Percentiles rank a stretch among this genome's conserved stretches.
Conservation (phyloP, 2,329 filamentous ascomycete species). For the Diplodia seriata region DNA sequence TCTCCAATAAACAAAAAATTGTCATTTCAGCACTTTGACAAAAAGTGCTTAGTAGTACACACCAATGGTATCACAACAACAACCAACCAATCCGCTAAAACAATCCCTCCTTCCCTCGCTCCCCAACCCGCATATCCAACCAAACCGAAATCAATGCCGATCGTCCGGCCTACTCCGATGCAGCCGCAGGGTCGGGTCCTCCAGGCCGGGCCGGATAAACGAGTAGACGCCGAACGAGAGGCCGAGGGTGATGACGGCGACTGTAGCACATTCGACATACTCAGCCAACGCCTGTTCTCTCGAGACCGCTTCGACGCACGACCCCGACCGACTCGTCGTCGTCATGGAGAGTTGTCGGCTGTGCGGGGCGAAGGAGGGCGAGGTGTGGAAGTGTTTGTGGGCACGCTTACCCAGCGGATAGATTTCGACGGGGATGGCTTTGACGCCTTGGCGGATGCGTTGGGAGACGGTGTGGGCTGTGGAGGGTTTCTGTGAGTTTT, state of each 20-base stretch:
- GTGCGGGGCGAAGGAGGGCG: not conserved
- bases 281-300: slow-evolving; percentile 9
- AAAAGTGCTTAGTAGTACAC: no score
- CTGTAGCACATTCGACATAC: slow-evolving; percentile 21
- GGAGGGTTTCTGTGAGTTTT: no score
- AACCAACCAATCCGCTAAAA: no score
- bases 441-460: slow-evolving; percentile 12
- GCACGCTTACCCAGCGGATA: slow-evolving; percentile 28
- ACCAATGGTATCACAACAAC: no score
- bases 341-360: not conserved
- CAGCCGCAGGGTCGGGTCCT: slow-evolving; percentile 23
- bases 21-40: no score
- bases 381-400: not conserved
- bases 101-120: no score
- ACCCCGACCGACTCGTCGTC: not conserved
- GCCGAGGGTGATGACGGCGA: slow-evolving; percentile 20
- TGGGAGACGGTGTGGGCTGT: slow-evolving; percentile 27
- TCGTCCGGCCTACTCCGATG: slow-evolving; percentile 13
- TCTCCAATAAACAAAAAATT: no score
- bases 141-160: no score
- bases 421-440: slow-evolving; percentile 28
- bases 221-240: slow-evolving; percentile 30
- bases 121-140: no score
- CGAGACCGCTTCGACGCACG: not conserved
- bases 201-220: slow-evolving; percentile 16